Base-by-base conservation (phyloP, 2,329 filamentous ascomycete genomes). In the Penicillium decumbens region DNA sequence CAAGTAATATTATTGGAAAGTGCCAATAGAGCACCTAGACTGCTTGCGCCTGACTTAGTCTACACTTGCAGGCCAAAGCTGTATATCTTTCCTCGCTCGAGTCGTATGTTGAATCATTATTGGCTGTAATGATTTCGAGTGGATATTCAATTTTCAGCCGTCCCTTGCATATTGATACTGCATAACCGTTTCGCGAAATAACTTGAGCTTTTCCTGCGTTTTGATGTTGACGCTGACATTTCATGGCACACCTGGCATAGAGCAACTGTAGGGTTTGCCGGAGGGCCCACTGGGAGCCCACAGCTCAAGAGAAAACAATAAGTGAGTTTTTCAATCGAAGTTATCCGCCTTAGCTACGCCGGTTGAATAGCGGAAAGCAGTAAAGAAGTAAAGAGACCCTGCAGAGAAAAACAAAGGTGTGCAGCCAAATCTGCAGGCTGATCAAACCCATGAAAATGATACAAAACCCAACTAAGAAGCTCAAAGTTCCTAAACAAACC, bases 1-100 rank as follows among this genome's bases (percentile, higher is more conserved):
- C 40, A 43, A 30, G 45, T 62, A 54, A 63, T 62, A 43, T 56
- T 53, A 43, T 47, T 43, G 41, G 38, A 45, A 45, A 50, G 29
- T 47, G 51, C 42, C 49, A 52, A 44, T 45, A 18, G 23, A 41
- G 13, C 3, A 27, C 25, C 8, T 27, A 7, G 15, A 39, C 13
- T n/a, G 7, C 30, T 6, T 39, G 6, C 15, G 5, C 9, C 15
- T 13, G 15, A 15, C 33, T 20, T 25, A 10, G 15, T 20, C n/a
- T 10, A 20, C 8, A n/a, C n/a, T 6, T 18, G 32, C 15, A 5
- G 18, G 23, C 12, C 4, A 15, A 7, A 43, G 41, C 23, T 35
- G 3, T n/a, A n/a, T 43, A 20, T 18, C 12, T 20, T 7, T 20
- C 20, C 23, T 43, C 23, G 23, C 39, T 33, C 28, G 35, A 45